Evolutionary conservation across 2,329 filamentous ascomycete species (phyloP).

Genomic region (Xylaria sp.): DNA sequence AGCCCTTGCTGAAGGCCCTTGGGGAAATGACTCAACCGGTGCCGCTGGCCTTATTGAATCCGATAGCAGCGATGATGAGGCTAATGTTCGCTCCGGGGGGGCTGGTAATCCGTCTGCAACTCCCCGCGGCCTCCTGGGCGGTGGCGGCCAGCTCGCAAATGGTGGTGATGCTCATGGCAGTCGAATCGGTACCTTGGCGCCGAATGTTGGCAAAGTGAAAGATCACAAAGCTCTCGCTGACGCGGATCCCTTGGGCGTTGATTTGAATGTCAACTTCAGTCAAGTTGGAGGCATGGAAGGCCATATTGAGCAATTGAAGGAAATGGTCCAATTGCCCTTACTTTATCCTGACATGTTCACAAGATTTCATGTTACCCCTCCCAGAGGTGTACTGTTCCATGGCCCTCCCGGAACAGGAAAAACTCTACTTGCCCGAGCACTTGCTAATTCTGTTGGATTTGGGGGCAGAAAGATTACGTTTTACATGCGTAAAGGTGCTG

Average conservation of each 20-base stretch:
- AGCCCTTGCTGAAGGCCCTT: constrained; percentile 75
- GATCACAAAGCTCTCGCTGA: constrained; percentile 91
- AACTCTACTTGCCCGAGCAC: constrained; percentile 89
- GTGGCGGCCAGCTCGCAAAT: constrained; percentile 46
- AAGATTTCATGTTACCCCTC: constrained; percentile 90
- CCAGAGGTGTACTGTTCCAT: constrained; percentile 93
- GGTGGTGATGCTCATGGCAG: constrained; percentile 46
- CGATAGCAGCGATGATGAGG: constrained; percentile 96
- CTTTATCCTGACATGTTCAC: constrained; percentile 94
- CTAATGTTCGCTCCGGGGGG: constrained; percentile 64
- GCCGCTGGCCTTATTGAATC: constrained; percentile 80
- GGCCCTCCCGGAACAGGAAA: constrained; percentile 97
- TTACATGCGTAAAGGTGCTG: constrained; percentile 98
- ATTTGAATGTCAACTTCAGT: constrained; percentile 90
- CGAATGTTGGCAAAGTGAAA: constrained; percentile 91
- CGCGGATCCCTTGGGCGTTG: constrained; percentile 91
- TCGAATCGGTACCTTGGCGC: constrained; percentile 56
- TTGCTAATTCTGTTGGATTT: constrained; percentile 88
- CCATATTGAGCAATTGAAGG: constrained; percentile 96
- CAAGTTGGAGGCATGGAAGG: constrained; percentile 90
- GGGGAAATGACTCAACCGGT: constrained; percentile 65
- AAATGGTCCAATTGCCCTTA: constrained; percentile 95
- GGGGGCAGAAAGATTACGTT: constrained; percentile 96
- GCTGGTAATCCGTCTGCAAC: constrained; percentile 63
- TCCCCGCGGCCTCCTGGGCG: constrained; percentile 51